Percentiles rank a stretch among this genome's conserved stretches.
These are phyloP conservation scores for Venturia carpophila DNA, from an alignment of 2,329 filamentous ascomycete species.

Conservation along the genomic window DNA sequence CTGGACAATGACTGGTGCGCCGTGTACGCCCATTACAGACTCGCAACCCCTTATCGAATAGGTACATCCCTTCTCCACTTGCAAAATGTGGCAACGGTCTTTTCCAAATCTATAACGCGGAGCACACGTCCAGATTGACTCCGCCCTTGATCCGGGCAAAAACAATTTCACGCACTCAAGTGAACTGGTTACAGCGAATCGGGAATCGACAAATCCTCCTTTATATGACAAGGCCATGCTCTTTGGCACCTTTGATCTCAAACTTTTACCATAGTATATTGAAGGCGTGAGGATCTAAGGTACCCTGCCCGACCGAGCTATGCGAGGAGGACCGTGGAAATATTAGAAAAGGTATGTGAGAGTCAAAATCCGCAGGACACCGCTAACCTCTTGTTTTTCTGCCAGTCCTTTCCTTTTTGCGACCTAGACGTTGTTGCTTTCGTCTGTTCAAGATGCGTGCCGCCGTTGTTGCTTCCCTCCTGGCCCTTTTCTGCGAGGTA, in stretches of 20 bases:
- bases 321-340: background rate
- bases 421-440: background rate
- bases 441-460: background rate
- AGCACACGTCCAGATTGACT: background rate
- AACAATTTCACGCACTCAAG: background rate
- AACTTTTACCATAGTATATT: background rate
- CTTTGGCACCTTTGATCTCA: background rate
- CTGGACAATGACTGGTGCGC: background rate
- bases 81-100: background rate
- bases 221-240: background rate
- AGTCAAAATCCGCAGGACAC: too few species aligned
- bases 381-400: background rate
- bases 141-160: background rate
- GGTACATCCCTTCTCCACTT: background rate
- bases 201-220: background rate
- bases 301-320: background rate
- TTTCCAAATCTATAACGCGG: background rate
- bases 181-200: background rate
- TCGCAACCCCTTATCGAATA: background rate
- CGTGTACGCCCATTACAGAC: background rate
- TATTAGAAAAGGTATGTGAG: background rate
- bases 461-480: background rate
- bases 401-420: constrained; percentile 1
- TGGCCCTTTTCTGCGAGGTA: background rate
- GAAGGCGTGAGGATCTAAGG: background rate